Evolutionary conservation across 2,329 filamentous ascomycete species (phyloP), one percentile per base, ranked within the genome.

Genomic region (Claviceps pazoutovae): DNA sequence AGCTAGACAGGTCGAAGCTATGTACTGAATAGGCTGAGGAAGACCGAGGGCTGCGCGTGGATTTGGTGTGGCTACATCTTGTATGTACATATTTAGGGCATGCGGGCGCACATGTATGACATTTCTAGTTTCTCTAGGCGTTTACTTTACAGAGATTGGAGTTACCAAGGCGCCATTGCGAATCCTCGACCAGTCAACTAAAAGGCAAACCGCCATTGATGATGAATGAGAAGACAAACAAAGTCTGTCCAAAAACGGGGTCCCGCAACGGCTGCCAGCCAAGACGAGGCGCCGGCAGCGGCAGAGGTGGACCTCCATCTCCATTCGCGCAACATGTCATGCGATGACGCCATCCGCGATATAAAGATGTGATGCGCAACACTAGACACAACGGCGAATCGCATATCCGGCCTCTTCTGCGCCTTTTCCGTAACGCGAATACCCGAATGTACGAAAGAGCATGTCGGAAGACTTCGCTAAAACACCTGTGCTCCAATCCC

Each of bases 341-440:
- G 19, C 51, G 48, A 53, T 53, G 42, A 38, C 51, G 51, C 51
- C 51, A 53, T 53, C 11, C 19, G 37, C 16, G 16, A 37, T 11
- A 39, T 14, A 2, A 43, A 46, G 42, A 50, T 16, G 43, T 30
- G 48, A 44, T 48, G 51, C 16, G 21, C 1, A 5, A 5, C n/a
- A 8, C n/a, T 42, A 19, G 39, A 42, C n/a, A 42, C 8, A 42
- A 19, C 3, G 39, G n/a, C 16, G 30, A 34, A 34, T 34, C 30
- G 30, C 30, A 30, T 30, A 30, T 30, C 9, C 30, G 30, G 11
- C 2, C 26, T 11, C 30, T 34, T 11, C 30, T 34, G 30, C 30
- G 30, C 30, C 26, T 9, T 34, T 34, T 11, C 30, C 30, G 30
- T 34, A 30, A 26, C 26, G 26, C 7, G 26, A 26, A 26, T 26